Evolutionary conservation across 768 basidiomycete species (phyloP), one percentile per base, ranked within the genome.

Genomic region (Pisolithus albus): DNA sequence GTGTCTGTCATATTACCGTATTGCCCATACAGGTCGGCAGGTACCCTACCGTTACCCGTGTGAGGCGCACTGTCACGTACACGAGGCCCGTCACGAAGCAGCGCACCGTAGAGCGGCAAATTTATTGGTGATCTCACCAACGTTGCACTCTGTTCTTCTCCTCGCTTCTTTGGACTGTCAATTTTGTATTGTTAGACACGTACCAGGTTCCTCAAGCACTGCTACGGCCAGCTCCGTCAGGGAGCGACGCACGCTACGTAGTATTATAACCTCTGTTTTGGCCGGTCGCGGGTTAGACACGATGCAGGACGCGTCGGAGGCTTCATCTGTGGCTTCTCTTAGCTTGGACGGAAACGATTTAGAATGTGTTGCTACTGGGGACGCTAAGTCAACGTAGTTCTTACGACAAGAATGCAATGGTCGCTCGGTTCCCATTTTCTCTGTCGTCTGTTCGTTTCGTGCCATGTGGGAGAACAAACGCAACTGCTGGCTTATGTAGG

Each of bases 1-100:
- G 15, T 16, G 16, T 7, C 48, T 53, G 3, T 3, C 49, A n/a
- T 9, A 18, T 32, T 50, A 28, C 5, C 23, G 40, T 44, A 36
- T 53, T 38, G 56, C 50, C 28, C 42, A 47, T 43, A 4, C 39
- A n/a, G 11, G 40, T 44, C 16, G 2, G 34, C 51, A 86, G 83
- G 81, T 83, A 84, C 62, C 89, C 88, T n/a, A 73, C 79, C 42
- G 83, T 92, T 46, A 86, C 86, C 52, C 85, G 86, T 56, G 81
- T 92, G 51, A 80, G 76, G 61, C 84, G 89, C 56, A 84, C 84
- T 43, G 76, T 88, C 54, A 80, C 80, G 55, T 82, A 82, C 70
- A 61, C 73, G 46, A 77, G 75, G 50, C 78, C 78, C 13, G 61
- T 72, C 52, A 74, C 62, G 49, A 72, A 76, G 62, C 71, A 75